Base-by-base conservation (phyloP, 495 filamentous ascomycete genomes). In the Hypoxylon perforatum region DNA sequence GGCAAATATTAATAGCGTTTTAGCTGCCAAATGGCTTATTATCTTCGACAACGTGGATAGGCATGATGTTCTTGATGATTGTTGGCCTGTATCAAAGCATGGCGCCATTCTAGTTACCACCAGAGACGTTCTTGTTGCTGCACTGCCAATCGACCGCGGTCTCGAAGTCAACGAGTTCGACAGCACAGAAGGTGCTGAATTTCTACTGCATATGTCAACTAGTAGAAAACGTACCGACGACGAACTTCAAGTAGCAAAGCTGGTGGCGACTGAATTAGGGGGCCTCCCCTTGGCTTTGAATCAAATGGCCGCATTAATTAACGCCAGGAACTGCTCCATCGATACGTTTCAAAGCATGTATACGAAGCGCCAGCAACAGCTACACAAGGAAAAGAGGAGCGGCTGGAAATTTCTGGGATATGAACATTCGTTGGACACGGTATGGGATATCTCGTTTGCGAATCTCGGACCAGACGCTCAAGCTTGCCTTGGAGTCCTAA, bases 281-380 rank as follows among this genome's bases (percentile, higher is more conserved):
- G 76, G 78, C 0, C 28, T 78, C 2, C 78, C 78, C 21, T 65
- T 82, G 19, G 80, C 78, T 19, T 73, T 82, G 17, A 68, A 73
- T 15, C 80, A 82, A 57, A 81, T 81, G 75, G 76, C 76, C 4
- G 76, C 69, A 41, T 62, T 81, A 4, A 77, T 80, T 12, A 63
- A 63, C 21, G 63, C 67, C 15, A 65, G 73, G 50, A 55, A 69
- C 5, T 64, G 75, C 2, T 53, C 64, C 11, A 67, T 77, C 15
- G 23, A 57, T 14, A 64, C 77, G 2, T 80, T 78, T 52, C 46
- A 73, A 5, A 41, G 65, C 28, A 38, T 61, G 28, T 80, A 79
- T 35, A 55, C 47, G 12, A 69, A 78, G 19, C 28, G 75, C 30
- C 59, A 71, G 23, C 23, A 65, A 44, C 51, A 58, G 70, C 23